Evolutionary conservation across 2,329 filamentous ascomycete genomes (phyloP), one percentile per base, ranked within the genome.

Genomic region (Diplodia sapinea): DNA sequence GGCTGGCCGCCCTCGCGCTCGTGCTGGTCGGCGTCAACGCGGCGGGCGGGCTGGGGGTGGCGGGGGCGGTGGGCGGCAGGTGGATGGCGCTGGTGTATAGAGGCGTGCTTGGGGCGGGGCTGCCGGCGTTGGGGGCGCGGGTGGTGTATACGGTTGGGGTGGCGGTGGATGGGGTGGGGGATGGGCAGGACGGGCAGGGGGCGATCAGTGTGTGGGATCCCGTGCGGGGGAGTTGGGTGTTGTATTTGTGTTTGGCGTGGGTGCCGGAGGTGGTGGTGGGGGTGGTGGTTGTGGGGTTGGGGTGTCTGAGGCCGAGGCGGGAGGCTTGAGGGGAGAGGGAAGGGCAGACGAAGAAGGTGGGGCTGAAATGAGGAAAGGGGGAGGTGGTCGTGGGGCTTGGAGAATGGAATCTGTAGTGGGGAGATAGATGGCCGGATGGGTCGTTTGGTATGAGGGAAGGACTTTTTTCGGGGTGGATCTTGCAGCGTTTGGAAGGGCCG

Each of bases 131-230:
- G n/a, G n/a, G n/a, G n/a, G n/a, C n/a, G n/a, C n/a, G n/a, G 20
- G 55, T 59, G 20, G 55, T n/a, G 55, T 59, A 59, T n/a, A 59
- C 38, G 38, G 38, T 59, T 0, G 55, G 55, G 20, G 36, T 59
- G 36, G 55, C 55, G 55, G 55, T 31, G 36, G 38, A 36, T 11
- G 20, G 38, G n/a, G 12, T 8, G 9, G 33, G 11, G 33, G 8
- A 59, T 23, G 55, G 12, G 1, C 1, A 7, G 55, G 55, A 29
- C 20, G 0, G 20, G 43, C n/a, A n/a, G n/a, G n/a, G n/a, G n/a
- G n/a, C n/a, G n/a, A n/a, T n/a, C n/a, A 38, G 55, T 59, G 36
- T 59, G 40, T 38, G 43, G 33, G 33, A 59, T 47, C 55, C 55
- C 17, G 13, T 59, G 36, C 17, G 20, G 4, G 55, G 55, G n/a